A percentile compares a stretch with the other conserved stretches of the same genome.
phyloP scores from a whole-genome alignment of 75 land plant species.

The Selaginella tamariscina region DNA sequence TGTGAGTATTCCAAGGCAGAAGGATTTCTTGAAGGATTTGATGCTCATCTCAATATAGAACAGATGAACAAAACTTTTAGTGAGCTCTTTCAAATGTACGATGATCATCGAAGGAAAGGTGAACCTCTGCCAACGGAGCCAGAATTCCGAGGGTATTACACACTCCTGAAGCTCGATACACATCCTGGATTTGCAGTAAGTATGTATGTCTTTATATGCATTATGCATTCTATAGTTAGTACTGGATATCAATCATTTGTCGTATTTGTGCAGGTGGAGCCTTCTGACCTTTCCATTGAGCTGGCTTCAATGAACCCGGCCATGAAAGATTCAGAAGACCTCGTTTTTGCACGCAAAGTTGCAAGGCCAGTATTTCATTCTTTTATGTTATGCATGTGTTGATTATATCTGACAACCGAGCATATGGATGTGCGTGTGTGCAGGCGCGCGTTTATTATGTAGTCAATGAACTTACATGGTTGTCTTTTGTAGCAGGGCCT shows the following conservation, averaged over 20 bases:
- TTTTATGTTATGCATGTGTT: neutral
- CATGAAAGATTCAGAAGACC: constrained; percentile 57
- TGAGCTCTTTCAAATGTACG: constrained; percentile 92
- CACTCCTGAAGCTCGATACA: constrained; percentile 85
- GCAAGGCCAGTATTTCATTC: constrained; percentile 46
- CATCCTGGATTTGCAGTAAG: constrained; percentile 94
- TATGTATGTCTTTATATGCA: constrained; percentile 10
- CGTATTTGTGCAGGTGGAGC: constrained; percentile 60
- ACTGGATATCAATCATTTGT: too few species aligned
- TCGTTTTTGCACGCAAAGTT: constrained; percentile 82
- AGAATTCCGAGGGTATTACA: constrained; percentile 95
- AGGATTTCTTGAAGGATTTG: constrained; percentile 95
- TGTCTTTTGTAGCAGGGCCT: constrained; percentile 45
- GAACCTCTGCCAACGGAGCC: constrained; percentile 49
- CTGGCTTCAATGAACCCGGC: constrained; percentile 91
- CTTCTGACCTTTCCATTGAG: constrained; percentile 96
- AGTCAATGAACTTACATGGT: neutral
- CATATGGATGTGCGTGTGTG: neutral
- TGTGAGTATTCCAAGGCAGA: constrained; percentile 90
- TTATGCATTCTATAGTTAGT: constrained; percentile 18
- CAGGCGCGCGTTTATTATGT: neutral
- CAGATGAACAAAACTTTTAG: constrained; percentile 98
- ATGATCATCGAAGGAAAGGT: constrained; percentile 84
- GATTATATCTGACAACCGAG: too few species aligned
- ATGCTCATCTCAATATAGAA: constrained; percentile 96